Percentiles rank a stretch among this genome's conserved stretches.
Conservation (phyloP, 2,329 filamentous ascomycete genomes). For the Aspergillus puulaauensis region DNA sequence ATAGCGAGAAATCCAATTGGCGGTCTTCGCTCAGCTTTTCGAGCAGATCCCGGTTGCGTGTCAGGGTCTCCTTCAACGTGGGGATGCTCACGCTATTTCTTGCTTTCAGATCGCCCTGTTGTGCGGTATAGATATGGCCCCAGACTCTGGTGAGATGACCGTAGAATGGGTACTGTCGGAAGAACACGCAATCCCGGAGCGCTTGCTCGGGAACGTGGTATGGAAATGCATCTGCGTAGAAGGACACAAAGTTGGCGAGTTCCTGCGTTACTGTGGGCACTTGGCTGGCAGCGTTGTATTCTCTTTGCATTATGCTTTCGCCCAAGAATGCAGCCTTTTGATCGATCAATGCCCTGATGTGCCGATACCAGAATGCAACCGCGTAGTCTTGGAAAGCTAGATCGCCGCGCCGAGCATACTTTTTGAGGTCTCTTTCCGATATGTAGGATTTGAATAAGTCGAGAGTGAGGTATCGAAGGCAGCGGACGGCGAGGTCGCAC, state of each 20-base stretch:
- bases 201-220: neutral
- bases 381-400: constrained; percentile 9
- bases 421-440: neutral
- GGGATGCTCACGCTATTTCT: neutral
- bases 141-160: constrained; percentile 3
- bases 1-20: neutral
- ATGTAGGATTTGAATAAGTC: constrained; percentile 1
- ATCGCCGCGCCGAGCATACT: neutral
- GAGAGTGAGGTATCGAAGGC: constrained; percentile 8
- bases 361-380: constrained; percentile 1
- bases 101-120: neutral
- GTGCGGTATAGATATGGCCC: neutral
- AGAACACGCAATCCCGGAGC: neutral
- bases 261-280: neutral
- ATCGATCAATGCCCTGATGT: constrained; percentile 2
- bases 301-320: neutral
- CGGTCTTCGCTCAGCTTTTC: neutral
- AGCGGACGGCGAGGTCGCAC: constrained; percentile 9
- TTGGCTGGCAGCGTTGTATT: neutral
- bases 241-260: neutral
- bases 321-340: neutral
- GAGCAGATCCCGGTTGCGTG: neutral
- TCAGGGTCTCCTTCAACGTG: neutral
- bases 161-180: constrained; percentile 3
- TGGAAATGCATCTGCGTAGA: neutral